phyloP scores from a whole-genome alignment of 495 filamentous ascomycete genomes.

The Aspergillus indologenus region DNA sequence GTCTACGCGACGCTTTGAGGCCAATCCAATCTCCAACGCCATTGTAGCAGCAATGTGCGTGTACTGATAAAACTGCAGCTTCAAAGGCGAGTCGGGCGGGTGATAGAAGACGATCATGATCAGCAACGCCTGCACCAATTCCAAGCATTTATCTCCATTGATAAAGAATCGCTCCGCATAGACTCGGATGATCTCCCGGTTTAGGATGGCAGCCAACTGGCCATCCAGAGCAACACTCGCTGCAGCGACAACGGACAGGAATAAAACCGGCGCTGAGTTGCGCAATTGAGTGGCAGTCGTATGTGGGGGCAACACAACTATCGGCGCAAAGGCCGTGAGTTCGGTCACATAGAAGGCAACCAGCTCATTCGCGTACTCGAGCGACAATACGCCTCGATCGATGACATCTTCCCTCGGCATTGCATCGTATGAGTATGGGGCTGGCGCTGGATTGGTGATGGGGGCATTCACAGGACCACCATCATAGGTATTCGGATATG shows the following conservation, averaged over 20 bases:
- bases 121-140: conserved; percentile 50
- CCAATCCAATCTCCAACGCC: conserved; percentile 53
- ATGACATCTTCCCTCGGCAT: conserved; percentile 37
- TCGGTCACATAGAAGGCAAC: conserved; percentile 43
- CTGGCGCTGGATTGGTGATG: conserved; percentile 19
- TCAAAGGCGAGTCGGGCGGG: conserved; percentile 44
- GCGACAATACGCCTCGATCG: conserved; percentile 45
- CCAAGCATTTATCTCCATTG: conserved; percentile 50
- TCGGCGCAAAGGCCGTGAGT: conserved; percentile 41
- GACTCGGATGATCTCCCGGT: conserved; percentile 44
- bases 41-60: conserved; percentile 54
- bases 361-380: conserved; percentile 42
- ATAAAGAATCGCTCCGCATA: conserved; percentile 49
- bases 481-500: conserved; percentile 17
- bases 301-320: conserved; percentile 36
- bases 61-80: conserved; percentile 53
- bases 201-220: conserved; percentile 40
- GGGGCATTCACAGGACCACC: conserved; percentile 15
- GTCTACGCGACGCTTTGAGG: conserved; percentile 28
- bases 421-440: conserved; percentile 18
- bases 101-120: conserved; percentile 50
- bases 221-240: conserved; percentile 42
- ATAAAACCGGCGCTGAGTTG: conserved; percentile 45
- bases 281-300: conserved; percentile 43
- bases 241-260: conserved; percentile 49